Evolutionary conservation across 768 basidiomycete species (phyloP), one percentile per base, ranked within the genome.

Genomic region (Dentipellis fragilis): DNA sequence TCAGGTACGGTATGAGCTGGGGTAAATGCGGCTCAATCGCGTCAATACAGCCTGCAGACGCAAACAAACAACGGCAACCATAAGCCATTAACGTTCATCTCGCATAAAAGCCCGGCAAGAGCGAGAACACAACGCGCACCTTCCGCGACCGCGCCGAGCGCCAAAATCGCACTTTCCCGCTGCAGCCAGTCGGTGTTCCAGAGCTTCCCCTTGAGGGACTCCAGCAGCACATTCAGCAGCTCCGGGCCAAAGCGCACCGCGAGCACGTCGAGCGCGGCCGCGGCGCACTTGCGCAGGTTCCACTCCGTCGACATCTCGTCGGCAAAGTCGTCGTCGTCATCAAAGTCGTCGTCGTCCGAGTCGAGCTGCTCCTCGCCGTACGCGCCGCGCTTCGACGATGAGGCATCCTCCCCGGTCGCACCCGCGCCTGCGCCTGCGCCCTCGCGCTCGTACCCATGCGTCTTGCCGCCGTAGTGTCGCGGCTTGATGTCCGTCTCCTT

Each of bases 261-360:
- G 56, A 99, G 81, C 23, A 99, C 94, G 68, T 99, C 96, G 56
- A 99, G 75, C 10, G 96, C 96, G 0, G 96, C 96, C 0, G 96
- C 96, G 1, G 93, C 93, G 66, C 96, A 99, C 73, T 99, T 99
- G 59, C 96, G 80, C 58, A 98, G 75, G 71, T 98, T 99, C 96
- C 96, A 99, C 68, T 98, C 94, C 1, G 95, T 95, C 10, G 89
- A 87, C 78, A 91, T 89, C 66, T 97, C 96, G 57, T 98, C 96
- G 12, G 93, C 93, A 62, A 95, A 94, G 57, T 94, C 92, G 47
- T 91, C 87, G 57, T 92, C 88, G 60, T 85, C 75, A 62, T 94
- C 84, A 58, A 90, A 84, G 57, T 94, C 91, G 38, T 65, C 63
- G 2, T 94, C 89, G 0, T 92, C 89, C 52, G 94, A 92, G 60